Base-by-base conservation (phyloP, 805 yeast genomes). In the Groenewaldozyma tartarivorans region DNA sequence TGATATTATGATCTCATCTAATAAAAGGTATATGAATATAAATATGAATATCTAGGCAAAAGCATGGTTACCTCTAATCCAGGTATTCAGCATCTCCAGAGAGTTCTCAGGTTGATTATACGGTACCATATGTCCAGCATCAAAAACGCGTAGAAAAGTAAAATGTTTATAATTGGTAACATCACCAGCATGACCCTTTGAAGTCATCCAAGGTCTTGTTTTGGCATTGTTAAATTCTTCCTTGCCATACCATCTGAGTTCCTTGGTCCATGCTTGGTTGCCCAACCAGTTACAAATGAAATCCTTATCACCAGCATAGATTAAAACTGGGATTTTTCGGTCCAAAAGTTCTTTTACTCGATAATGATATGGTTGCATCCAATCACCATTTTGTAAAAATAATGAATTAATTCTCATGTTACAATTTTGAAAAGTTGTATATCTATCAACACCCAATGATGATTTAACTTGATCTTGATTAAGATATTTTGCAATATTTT, bases 281-380 rank as follows among this genome's bases (percentile, higher is more conserved):
- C 95, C 96, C 49, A 86, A 69, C 92, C 95, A 86, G 67, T 86
- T 86, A 64, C 95, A 86, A 56, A 86, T 85, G 61, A 73, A 86
- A 61, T 86, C 96, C 62, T 86, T 83, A 60, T 86, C 94, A 56
- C 96, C 96, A n/a, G 95, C 95, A 53, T 86, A 87, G 46, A 85
- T 74, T 54, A 87, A 71, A 3, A 86, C 88, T 16, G 95, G 95
- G 36, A 85, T 56, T 20, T 74, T 80, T 43, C 69, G 61, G 53
- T 83, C 79, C 52, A 86, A 69, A 47, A 79, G 66, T 35, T 74
- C 74, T 41, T 75, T 76, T 36, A 75, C 77, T 20, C 54, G 43
- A 48, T 68, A 70, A 56, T 73, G 74, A 68, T 67, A 76, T n/a
- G 85, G 84, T 52, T 68, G 72, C 70, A 68, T 65, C 69, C 76